Percentiles rank a stretch among this genome's conserved stretches.
phyloP scores from a whole-genome alignment of 2,329 filamentous ascomycete genomes.

The Aspergillus clavatus region DNA sequence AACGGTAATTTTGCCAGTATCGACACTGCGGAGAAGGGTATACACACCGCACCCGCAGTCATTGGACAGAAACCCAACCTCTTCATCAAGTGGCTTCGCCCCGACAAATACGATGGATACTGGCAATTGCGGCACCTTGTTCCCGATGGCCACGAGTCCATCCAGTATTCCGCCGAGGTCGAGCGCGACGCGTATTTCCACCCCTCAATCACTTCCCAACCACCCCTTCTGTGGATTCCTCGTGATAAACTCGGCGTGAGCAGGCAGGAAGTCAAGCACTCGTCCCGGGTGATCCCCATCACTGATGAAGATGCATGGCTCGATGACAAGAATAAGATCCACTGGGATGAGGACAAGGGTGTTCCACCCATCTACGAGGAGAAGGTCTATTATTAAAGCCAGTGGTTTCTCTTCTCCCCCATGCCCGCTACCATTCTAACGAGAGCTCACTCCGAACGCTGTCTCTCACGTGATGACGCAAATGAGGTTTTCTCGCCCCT shows the following conservation, averaged over 20 bases:
- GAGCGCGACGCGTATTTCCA: conserved; percentile 69
- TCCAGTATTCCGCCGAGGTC: conserved; percentile 57
- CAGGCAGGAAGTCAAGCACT: conserved; percentile 70
- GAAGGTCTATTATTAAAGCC: conserved; percentile 48
- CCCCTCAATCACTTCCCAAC: conserved; percentile 58
- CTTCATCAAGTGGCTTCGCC: conserved; percentile 61
- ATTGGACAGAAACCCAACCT: conserved; percentile 32
- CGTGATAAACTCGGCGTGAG: conserved; percentile 69
- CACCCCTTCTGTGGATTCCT: conserved; percentile 80
- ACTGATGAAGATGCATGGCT: conserved; percentile 72
- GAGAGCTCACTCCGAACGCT: too few species aligned
- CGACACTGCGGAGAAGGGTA: conserved; percentile 35
- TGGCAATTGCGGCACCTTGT: conserved; percentile 64
- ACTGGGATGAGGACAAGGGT: conserved; percentile 54
- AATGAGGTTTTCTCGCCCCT: too few species aligned
- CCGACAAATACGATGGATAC: conserved; percentile 72
- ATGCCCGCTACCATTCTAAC: not conserved
- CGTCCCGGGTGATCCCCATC: conserved; percentile 66
- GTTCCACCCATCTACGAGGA: conserved; percentile 57
- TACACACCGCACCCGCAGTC: conserved; percentile 18
- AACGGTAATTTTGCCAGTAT: conserved; percentile 27
- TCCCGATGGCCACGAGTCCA: conserved; percentile 52
- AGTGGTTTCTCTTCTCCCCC: too few species aligned
- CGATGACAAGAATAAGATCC: conserved; percentile 64
- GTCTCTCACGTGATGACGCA: too few species aligned